phyloP scores from a whole-genome alignment of 2,329 filamentous ascomycete species.

The Verticillium nonalfalfae region DNA sequence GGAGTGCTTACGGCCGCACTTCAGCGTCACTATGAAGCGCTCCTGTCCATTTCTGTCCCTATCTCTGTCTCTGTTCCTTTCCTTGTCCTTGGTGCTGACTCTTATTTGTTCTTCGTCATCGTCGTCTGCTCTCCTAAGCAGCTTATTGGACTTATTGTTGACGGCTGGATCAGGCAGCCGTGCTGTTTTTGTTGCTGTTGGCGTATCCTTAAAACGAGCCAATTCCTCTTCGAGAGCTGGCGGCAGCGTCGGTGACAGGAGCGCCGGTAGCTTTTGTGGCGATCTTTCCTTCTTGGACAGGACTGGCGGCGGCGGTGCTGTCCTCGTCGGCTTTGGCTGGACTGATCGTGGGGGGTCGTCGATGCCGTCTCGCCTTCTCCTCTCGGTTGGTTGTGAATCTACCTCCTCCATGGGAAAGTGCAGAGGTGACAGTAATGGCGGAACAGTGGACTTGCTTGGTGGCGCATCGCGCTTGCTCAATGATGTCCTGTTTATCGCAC shows the following conservation, averaged over 20 bases:
- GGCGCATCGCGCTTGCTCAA: constrained; percentile 30
- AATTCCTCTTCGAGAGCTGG: constrained; percentile 42
- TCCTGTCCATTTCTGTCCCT: constrained; percentile 13
- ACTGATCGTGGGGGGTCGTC: constrained; percentile 6
- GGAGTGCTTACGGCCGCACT: constrained; percentile 39
- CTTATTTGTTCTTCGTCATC: constrained; percentile 25
- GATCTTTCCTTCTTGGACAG: constrained; percentile 30
- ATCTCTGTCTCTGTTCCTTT: constrained; percentile 10
- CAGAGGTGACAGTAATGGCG: constrained; percentile 47
- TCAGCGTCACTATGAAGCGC: constrained; percentile 36
- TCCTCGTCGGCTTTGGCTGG: constrained; percentile 6
- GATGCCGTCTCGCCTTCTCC: constrained; percentile 17
- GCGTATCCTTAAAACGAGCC: constrained; percentile 10
- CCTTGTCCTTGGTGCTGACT: constrained; percentile 4
- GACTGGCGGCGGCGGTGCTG: constrained; percentile 15
- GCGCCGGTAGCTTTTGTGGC: constrained; percentile 33
- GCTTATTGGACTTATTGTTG: constrained; percentile 18
- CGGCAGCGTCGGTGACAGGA: constrained; percentile 52
- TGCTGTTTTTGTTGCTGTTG: constrained; percentile 12
- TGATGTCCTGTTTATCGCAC: constrained; percentile 24
- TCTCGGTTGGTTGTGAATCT: constrained; percentile 17
- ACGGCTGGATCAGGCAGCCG: constrained; percentile 24
- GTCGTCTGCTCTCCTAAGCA: constrained; percentile 23
- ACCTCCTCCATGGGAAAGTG: constrained; percentile 36
- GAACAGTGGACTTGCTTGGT: constrained; percentile 33